Percentiles rank a stretch among this genome's conserved stretches.
Evolutionary conservation across 1,139 yeast genomes (phyloP).

Genomic region (Zygoascus hellenicus): DNA sequence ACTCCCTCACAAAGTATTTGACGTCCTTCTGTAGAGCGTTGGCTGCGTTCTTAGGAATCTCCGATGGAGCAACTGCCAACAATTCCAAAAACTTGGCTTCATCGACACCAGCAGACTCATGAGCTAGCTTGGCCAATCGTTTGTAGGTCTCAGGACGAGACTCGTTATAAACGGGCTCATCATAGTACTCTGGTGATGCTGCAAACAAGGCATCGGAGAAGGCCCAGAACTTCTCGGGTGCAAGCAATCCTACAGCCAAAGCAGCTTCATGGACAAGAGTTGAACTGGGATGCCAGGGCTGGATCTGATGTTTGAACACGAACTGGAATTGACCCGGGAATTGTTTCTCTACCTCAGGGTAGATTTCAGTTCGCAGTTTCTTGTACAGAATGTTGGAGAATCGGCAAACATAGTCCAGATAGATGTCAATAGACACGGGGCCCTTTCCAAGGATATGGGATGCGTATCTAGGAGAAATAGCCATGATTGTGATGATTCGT

Average conservation of each 20-base stretch:
- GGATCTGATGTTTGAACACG: slow-evolving; percentile 55
- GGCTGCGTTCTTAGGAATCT: slow-evolving; percentile 47
- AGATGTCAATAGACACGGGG: slow-evolving; percentile 46
- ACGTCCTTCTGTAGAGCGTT: slow-evolving; percentile 55
- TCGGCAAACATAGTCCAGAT: slow-evolving; percentile 75
- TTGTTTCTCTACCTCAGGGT: slow-evolving; percentile 46
- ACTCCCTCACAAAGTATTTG: slow-evolving; percentile 67
- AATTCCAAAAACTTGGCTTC: slow-evolving; percentile 27
- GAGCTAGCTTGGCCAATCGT: slow-evolving; percentile 50
- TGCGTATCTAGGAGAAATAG: slow-evolving; percentile 30
- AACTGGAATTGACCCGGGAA: slow-evolving; percentile 49
- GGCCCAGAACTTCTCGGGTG: slow-evolving; percentile 59
- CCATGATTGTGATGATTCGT: not conserved
- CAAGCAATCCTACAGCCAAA: slow-evolving; percentile 57
- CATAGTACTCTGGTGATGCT: slow-evolving; percentile 45
- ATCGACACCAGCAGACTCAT: slow-evolving; percentile 31
- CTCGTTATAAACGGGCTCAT: slow-evolving; percentile 50
- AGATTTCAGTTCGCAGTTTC: slow-evolving; percentile 47
- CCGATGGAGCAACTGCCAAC: slow-evolving; percentile 28
- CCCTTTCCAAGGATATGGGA: slow-evolving; percentile 29
- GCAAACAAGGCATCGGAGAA: slow-evolving; percentile 51
- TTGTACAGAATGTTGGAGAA: slow-evolving; percentile 60
- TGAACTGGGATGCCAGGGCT: slow-evolving; percentile 84
- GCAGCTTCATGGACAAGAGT: slow-evolving; percentile 65
- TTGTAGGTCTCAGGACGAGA: slow-evolving; percentile 54